phyloP scores from a whole-genome alignment of 768 basidiomycete species.

The Suillus tomentosus region DNA sequence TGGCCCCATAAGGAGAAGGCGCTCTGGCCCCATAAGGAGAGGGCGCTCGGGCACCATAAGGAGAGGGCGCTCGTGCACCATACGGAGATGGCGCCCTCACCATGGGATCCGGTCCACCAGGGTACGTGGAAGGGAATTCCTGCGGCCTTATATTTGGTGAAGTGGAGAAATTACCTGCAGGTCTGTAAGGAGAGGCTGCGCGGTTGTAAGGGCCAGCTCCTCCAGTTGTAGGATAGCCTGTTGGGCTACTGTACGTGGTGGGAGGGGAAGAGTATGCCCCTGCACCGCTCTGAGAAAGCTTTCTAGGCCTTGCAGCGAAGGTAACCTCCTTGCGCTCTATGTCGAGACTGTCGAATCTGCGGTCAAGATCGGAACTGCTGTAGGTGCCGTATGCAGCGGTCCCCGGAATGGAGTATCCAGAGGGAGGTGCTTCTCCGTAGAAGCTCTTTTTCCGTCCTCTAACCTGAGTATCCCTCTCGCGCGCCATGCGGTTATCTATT shows the following conservation, averaged over 20 bases:
- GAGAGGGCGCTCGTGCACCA: slow-evolving; percentile 18
- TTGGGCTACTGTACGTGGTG: slow-evolving; percentile 28
- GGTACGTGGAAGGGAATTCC: slow-evolving; percentile 46
- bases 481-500: slow-evolving; percentile 54
- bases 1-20: slow-evolving; percentile 7
- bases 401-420: slow-evolving; percentile 27
- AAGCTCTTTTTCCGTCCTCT: slow-evolving; percentile 59
- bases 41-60: not conserved
- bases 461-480: slow-evolving; percentile 54
- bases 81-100: slow-evolving; percentile 36
- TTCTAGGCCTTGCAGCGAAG: slow-evolving; percentile 41
- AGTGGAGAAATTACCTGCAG: slow-evolving; percentile 30
- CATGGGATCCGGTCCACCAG: slow-evolving; percentile 38
- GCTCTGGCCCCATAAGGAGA: slow-evolving; percentile 2
- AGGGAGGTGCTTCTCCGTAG: slow-evolving; percentile 38
- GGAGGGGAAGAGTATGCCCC: slow-evolving; percentile 28
- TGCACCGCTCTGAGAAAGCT: slow-evolving; percentile 45
- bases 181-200: slow-evolving; percentile 37
- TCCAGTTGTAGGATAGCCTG: slow-evolving; percentile 32
- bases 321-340: slow-evolving; percentile 35
- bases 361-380: slow-evolving; percentile 35
- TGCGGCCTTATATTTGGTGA: slow-evolving; percentile 54
- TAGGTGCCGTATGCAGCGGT: slow-evolving; percentile 27
- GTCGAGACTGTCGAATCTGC: slow-evolving; percentile 37
- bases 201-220: slow-evolving; percentile 31